A percentile compares a stretch with the other conserved stretches of the same genome.
phyloP scores from a whole-genome alignment of 1,284 basidiomycete species.

The Puccinia brachypodii region DNA sequence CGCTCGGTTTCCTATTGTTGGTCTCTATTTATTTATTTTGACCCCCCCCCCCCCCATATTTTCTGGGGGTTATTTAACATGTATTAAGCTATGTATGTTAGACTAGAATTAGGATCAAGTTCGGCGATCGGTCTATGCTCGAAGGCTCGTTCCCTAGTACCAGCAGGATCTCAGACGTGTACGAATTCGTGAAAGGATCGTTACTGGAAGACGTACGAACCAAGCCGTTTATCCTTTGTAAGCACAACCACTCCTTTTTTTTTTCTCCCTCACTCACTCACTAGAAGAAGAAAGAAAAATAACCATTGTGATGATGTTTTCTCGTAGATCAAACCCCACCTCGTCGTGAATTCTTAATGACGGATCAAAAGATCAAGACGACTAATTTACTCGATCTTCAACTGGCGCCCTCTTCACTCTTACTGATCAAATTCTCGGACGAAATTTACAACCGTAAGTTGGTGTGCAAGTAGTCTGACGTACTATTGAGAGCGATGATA shows the following conservation, averaged over 20 bases:
- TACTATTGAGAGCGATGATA: no score
- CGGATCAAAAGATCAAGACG: conserved; percentile 69
- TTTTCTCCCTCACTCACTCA: neutral
- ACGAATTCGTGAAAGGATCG: conserved; percentile 74
- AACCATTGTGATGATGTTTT: neutral
- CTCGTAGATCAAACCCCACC: conserved; percentile 74
- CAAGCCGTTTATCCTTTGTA: conserved; percentile 78
- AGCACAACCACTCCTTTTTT: conserved; percentile 56
- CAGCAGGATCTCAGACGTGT: conserved; percentile 74
- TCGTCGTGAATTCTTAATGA: conserved; percentile 74
- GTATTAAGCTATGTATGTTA: conserved; percentile 56
- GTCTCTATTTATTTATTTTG: conserved; percentile 54
- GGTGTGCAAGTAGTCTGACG: no score
- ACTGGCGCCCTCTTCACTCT: conserved; percentile 74
- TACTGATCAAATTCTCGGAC: conserved; percentile 73
- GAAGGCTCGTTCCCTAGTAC: conserved; percentile 73
- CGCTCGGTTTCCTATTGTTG: conserved; percentile 71
- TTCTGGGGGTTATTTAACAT: no score
- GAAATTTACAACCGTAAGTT: conserved; percentile 68
- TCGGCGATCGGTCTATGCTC: conserved; percentile 76
- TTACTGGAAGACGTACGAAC: conserved; percentile 70
- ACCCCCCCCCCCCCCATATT: neutral
- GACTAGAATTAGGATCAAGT: conserved; percentile 77
- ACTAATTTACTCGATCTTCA: conserved; percentile 69
- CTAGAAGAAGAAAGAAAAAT: neutral